Conservation (phyloP, 805 yeast genomes). For the Yarrowia yakushimensis region DNA sequence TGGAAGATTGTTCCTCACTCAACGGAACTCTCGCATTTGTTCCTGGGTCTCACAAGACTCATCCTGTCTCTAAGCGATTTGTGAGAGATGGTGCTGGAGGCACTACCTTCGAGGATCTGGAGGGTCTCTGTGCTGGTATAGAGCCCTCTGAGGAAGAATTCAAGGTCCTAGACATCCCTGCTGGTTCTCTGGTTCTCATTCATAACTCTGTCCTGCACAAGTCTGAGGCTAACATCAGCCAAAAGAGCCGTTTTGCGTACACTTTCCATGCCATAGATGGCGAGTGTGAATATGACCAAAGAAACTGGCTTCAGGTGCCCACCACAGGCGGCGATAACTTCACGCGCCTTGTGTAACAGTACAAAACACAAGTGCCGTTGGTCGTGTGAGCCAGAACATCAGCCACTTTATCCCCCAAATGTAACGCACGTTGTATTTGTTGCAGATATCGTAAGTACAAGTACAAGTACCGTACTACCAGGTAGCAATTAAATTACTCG, state of each 20-base stretch:
- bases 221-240: slow-evolving; percentile 57
- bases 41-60: slow-evolving; percentile 66
- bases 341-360: no score
- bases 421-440: no score
- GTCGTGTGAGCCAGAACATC: no score
- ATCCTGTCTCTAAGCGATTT: slow-evolving; percentile 58
- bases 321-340: slow-evolving; percentile 62
- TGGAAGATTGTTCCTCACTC: slow-evolving; percentile 62
- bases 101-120: slow-evolving; percentile 50
- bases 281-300: slow-evolving; percentile 51
- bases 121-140: slow-evolving; percentile 35
- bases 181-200: slow-evolving; percentile 64
- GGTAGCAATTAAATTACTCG: no score
- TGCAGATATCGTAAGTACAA: background rate
- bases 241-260: slow-evolving; percentile 64
- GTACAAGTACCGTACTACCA: no score
- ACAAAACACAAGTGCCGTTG: no score
- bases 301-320: slow-evolving; percentile 79
- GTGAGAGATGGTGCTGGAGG: slow-evolving; percentile 48
- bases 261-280: slow-evolving; percentile 81
- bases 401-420: no score
- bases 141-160: slow-evolving; percentile 46
- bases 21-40: slow-evolving; percentile 69
- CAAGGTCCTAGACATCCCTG: slow-evolving; percentile 56
- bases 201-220: slow-evolving; percentile 70